These are phyloP conservation scores for Chlorociboria aeruginascens DNA, from an alignment of 495 filamentous ascomycete species.

Conservation along the genomic window DNA sequence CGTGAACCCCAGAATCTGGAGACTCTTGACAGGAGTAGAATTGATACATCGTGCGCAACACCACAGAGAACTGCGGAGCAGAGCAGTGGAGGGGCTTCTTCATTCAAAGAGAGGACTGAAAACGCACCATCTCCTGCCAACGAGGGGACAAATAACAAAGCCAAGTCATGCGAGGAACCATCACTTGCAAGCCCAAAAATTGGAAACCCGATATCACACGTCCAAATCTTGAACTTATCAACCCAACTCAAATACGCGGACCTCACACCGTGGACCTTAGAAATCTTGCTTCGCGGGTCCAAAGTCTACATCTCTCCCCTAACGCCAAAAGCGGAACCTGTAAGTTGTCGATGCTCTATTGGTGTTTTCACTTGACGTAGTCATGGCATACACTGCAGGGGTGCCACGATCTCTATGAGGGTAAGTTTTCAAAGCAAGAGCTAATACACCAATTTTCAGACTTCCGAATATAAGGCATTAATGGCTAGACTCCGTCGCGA, in stretches of 20 bases:
- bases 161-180: slow-evolving; percentile 4
- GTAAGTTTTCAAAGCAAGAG: slow-evolving; percentile 1
- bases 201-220: slow-evolving; percentile 68
- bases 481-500: slow-evolving; percentile 77
- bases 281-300: slow-evolving; percentile 57
- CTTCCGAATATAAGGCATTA: slow-evolving; percentile 72
- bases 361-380: not conserved
- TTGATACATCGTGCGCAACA: too few relatives aligned
- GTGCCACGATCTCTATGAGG: too few relatives aligned
- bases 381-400: not conserved
- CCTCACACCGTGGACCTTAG: slow-evolving; percentile 33
- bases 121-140: not conserved
- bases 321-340: slow-evolving; percentile 65
- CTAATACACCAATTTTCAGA: slow-evolving; percentile 31
- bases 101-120: not conserved
- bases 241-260: slow-evolving; percentile 33
- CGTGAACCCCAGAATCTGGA: not conserved
- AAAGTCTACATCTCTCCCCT: slow-evolving; percentile 66
- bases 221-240: slow-evolving; percentile 59
- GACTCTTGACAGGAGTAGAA: too few relatives aligned
- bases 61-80: not conserved
- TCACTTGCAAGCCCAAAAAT: slow-evolving; percentile 23
- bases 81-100: not conserved
- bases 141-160: not conserved
- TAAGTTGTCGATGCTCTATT: slow-evolving; percentile 26